Evolutionary conservation across 140 eudicot genomes (phyloP).

Genomic region (Flaveria floridana): DNA sequence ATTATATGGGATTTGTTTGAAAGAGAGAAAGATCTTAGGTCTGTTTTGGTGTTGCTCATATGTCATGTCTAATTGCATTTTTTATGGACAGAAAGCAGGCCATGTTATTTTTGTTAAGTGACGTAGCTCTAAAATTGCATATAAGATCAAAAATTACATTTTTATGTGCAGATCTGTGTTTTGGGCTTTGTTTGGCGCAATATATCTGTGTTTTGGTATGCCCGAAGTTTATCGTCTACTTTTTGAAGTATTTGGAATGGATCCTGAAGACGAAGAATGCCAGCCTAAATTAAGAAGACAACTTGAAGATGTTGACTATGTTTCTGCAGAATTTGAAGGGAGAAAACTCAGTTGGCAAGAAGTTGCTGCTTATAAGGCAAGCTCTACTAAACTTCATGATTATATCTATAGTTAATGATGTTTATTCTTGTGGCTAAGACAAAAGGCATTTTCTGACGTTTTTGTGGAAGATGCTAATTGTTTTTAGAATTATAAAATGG

Average conservation of each 20-base stretch:
- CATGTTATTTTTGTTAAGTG: not conserved
- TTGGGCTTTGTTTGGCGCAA: slow-evolving; percentile 96
- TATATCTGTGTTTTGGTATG: slow-evolving; percentile 90
- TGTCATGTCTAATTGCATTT: not conserved
- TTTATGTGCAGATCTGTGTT: slow-evolving; percentile 77
- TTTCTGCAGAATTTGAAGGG: slow-evolving; percentile 90
- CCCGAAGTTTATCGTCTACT: slow-evolving; percentile 98
- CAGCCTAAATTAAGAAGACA: slow-evolving; percentile 90
- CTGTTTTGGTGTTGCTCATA: not conserved
- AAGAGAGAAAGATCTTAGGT: not conserved
- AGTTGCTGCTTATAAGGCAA: slow-evolving; percentile 88
- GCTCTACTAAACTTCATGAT: slow-evolving; percentile 17
- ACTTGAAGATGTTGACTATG: slow-evolving; percentile 96
- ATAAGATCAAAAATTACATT: not conserved
- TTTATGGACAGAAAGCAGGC: not conserved
- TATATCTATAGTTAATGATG: slow-evolving; percentile 6
- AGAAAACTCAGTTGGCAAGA: slow-evolving; percentile 89
- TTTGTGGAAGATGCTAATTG: not conserved
- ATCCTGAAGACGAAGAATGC: slow-evolving; percentile 96
- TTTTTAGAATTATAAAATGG: not conserved
- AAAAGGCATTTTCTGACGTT: not conserved
- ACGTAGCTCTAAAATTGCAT: not conserved
- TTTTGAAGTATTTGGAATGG: slow-evolving; percentile 98
- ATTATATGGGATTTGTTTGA: not conserved
- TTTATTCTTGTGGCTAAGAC: not conserved